Conservation (phyloP, 73 alveolate genomes). For the Symbiodinium pilosum region DNA sequence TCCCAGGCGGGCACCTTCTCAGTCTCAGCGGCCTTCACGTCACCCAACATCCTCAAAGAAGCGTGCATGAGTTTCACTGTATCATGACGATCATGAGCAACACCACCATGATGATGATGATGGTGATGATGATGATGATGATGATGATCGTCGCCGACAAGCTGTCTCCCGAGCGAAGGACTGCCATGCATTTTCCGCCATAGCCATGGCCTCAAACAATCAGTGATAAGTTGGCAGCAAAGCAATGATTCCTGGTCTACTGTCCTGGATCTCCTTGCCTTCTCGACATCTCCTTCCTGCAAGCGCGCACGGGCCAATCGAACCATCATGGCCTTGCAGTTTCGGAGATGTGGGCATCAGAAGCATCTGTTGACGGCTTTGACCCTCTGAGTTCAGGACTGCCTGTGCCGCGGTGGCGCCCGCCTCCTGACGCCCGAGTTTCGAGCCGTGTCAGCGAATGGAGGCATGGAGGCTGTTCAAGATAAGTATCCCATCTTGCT, state of each 20-base stretch:
- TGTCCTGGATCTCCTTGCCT: background rate
- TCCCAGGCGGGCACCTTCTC: slow-evolving; percentile 6
- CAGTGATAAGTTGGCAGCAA: background rate
- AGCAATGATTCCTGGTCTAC: too few relatives aligned
- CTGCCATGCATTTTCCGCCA: slow-evolving; percentile 67
- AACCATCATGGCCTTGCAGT: too few relatives aligned
- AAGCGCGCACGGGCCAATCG: slow-evolving; percentile 46
- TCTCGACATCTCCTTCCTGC: slow-evolving; percentile 12
- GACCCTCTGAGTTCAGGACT: too few relatives aligned
- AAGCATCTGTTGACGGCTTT: too few relatives aligned
- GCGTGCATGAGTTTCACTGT: too few relatives aligned
- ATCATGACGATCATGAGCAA: too few relatives aligned
- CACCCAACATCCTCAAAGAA: background rate
- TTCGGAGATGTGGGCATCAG: too few relatives aligned
- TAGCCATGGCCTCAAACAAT: background rate
- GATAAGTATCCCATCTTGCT: too few relatives aligned
- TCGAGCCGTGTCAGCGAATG: background rate
- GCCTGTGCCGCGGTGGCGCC: slow-evolving; percentile 35
- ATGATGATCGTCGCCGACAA: too few relatives aligned
- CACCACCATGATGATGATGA: too few relatives aligned
- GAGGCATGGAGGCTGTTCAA: too few relatives aligned
- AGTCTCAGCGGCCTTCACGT: background rate
- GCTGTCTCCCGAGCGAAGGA: background rate
- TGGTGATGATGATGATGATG: too few relatives aligned
- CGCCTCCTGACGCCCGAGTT: slow-evolving; percentile 13